Percentiles rank a stretch among this genome's conserved stretches.
These are phyloP conservation scores for Glonium stellatum DNA, from an alignment of 495 filamentous ascomycete species.

Conservation along the genomic window DNA sequence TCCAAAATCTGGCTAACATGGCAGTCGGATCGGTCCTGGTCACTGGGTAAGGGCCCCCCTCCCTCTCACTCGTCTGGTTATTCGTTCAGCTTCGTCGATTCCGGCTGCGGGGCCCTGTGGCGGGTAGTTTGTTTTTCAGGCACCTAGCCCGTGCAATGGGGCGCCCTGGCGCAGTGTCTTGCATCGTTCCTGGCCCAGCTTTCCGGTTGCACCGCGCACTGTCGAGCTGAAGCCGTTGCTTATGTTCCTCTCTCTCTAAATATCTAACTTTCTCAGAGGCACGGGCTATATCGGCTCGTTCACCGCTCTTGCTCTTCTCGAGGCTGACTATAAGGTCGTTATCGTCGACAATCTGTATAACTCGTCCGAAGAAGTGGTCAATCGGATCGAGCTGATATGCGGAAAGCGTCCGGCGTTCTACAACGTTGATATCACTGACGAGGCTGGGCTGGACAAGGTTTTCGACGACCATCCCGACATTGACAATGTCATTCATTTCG, in stretches of 20 bases:
- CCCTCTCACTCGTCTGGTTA: background rate
- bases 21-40: slow-evolving; percentile 29
- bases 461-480: slow-evolving; percentile 87
- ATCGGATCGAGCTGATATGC: slow-evolving; percentile 87
- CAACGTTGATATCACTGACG: slow-evolving; percentile 80
- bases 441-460: slow-evolving; percentile 73
- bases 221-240: slow-evolving; percentile 9
- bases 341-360: slow-evolving; percentile 96
- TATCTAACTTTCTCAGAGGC: slow-evolving; percentile 52
- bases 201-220: background rate
- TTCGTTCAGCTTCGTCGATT: background rate
- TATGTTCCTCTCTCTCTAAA: background rate
- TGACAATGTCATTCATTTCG: slow-evolving; percentile 97
- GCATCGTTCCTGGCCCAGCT: slow-evolving; percentile 1
- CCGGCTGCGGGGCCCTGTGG: background rate
- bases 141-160: background rate
- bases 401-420: slow-evolving; percentile 84
- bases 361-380: slow-evolving; percentile 78
- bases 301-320: slow-evolving; percentile 82
- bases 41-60: slow-evolving; percentile 21
- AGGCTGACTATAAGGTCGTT: slow-evolving; percentile 92
- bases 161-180: background rate
- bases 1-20: slow-evolving; percentile 7
- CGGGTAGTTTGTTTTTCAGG: background rate
- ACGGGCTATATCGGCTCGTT: slow-evolving; percentile 99